Evolutionary conservation across 495 filamentous ascomycete genomes (phyloP).

Genomic region (Neurospora sp.): DNA sequence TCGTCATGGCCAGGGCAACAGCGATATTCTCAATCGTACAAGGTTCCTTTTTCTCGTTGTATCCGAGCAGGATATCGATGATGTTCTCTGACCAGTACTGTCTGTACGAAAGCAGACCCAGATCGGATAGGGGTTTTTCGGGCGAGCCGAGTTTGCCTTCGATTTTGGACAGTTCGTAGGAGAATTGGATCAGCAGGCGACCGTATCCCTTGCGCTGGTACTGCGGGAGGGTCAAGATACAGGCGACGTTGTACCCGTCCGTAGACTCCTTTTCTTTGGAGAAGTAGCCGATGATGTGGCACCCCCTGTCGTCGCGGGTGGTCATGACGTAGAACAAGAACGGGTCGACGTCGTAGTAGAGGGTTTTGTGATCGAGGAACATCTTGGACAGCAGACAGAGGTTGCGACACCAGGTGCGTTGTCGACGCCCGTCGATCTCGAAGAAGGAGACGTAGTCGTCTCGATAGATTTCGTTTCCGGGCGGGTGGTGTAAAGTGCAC

Average conservation of each 20-base stretch:
- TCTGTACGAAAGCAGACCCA: slow-evolving; percentile 83
- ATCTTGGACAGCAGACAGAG: slow-evolving; percentile 89
- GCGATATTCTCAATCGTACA: slow-evolving; percentile 76
- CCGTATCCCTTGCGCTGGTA: slow-evolving; percentile 93
- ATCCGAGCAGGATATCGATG: slow-evolving; percentile 66
- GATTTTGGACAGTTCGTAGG: slow-evolving; percentile 91
- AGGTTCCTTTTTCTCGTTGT: slow-evolving; percentile 48
- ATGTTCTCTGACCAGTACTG: slow-evolving; percentile 96
- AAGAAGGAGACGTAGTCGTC: slow-evolving; percentile 93
- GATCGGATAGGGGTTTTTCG: slow-evolving; percentile 90
- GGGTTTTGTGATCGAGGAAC: slow-evolving; percentile 96
- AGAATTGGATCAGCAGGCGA: slow-evolving; percentile 89
- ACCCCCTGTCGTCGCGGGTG: slow-evolving; percentile 72
- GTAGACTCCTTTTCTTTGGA: slow-evolving; percentile 96
- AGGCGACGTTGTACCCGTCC: slow-evolving; percentile 94
- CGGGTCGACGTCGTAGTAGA: slow-evolving; percentile 99
- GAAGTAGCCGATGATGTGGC: slow-evolving; percentile 92
- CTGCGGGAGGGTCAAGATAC: slow-evolving; percentile 91
- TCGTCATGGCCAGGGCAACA: slow-evolving; percentile 77
- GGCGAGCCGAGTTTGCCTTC: slow-evolving; percentile 91
- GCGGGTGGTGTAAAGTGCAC: slow-evolving; percentile 85
- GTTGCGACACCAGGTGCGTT: slow-evolving; percentile 94
- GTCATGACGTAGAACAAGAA: slow-evolving; percentile 99
- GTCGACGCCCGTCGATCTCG: slow-evolving; percentile 91
- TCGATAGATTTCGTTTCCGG: slow-evolving; percentile 96